Evolutionary conservation across 495 filamentous ascomycete species (phyloP).

Genomic region (Lentithecium fluviatile): DNA sequence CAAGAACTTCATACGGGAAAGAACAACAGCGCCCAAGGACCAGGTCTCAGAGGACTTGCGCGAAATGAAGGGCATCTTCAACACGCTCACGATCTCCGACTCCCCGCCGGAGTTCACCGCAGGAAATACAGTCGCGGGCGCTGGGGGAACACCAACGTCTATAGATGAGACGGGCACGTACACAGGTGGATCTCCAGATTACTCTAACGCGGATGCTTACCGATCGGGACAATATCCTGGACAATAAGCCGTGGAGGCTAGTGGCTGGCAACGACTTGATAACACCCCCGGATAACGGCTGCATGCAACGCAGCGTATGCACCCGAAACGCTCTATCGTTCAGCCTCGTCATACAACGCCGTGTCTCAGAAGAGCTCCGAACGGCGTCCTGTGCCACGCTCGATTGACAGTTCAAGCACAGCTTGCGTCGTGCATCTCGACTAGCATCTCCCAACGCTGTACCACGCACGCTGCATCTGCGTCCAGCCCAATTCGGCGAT

Average conservation of each 20-base stretch:
- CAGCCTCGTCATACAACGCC: conserved; percentile 25
- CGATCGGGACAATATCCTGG: conserved; percentile 4
- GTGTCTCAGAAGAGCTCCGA: conserved; percentile 13
- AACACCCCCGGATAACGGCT: conserved; percentile 2
- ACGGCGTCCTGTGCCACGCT: conserved; percentile 20
- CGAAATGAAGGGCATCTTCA: conserved; percentile 74
- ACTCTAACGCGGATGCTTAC: conserved; percentile 10
- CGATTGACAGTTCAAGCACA: conserved; percentile 14
- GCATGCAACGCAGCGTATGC: conserved; percentile 7
- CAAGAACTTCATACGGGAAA: conserved; percentile 73
- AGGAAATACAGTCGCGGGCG: conserved; percentile 1
- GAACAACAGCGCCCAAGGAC: conserved; percentile 58
- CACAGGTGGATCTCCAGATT: conserved; percentile 30
- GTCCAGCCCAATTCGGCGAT: conserved; percentile 7
- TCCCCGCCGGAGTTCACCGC: conserved; percentile 16
- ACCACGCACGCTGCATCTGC: conserved; percentile 5
- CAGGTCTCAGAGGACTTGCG: conserved; percentile 64
- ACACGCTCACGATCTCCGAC: conserved; percentile 32
- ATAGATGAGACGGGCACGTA: conserved; percentile 32
- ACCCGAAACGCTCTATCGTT: conserved; percentile 18
- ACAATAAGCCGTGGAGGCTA: conserved; percentile 9
- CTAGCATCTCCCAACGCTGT: too few species aligned
- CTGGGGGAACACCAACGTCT: conserved; percentile 4
- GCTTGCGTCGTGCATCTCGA: conserved; percentile 28
- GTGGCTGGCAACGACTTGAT: too few species aligned